phyloP scores from a whole-genome alignment of 768 basidiomycete species.

The Macrocybe gigantea region DNA sequence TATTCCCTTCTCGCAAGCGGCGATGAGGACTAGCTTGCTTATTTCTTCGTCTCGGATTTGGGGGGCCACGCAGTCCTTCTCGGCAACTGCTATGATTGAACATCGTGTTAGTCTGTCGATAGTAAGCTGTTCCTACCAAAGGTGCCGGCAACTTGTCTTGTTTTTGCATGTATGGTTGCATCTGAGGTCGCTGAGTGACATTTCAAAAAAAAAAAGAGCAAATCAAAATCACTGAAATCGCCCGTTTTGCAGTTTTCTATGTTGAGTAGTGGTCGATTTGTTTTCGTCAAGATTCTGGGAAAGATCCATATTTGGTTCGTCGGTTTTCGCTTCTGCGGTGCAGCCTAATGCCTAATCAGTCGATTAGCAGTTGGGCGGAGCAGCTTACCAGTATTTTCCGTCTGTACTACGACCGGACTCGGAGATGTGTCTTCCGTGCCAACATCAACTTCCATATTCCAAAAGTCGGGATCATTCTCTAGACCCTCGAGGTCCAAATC shows the following conservation, averaged over 20 bases:
- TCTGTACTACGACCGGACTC: too few species aligned
- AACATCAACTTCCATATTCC: slow-evolving; percentile 43
- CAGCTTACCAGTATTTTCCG: too few species aligned
- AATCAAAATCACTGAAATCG: too few species aligned
- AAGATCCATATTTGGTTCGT: too few species aligned
- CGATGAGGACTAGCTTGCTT: slow-evolving; percentile 4
- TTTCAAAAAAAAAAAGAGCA: too few species aligned
- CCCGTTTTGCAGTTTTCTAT: too few species aligned
- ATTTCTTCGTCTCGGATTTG: slow-evolving; percentile 26
- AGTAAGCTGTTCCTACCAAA: slow-evolving; percentile 45
- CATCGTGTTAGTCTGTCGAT: background rate
- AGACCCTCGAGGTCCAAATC: slow-evolving; percentile 62
- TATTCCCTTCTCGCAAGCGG: background rate
- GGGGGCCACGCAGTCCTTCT: slow-evolving; percentile 46
- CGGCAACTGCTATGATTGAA: slow-evolving; percentile 50
- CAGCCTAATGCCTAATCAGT: too few species aligned
- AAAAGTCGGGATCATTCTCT: slow-evolving; percentile 66
- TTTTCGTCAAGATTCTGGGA: too few species aligned
- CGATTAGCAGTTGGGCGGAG: too few species aligned
- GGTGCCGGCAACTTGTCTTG: slow-evolving; percentile 67
- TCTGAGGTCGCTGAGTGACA: slow-evolving; percentile 25
- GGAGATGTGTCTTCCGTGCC: too few species aligned
- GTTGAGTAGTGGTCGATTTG: too few species aligned
- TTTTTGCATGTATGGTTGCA: slow-evolving; percentile 82
- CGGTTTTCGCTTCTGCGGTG: too few species aligned